These are phyloP conservation scores for Lactifluus hygrophoroides DNA, from an alignment of 768 basidiomycete genomes.

Conservation along the genomic window DNA sequence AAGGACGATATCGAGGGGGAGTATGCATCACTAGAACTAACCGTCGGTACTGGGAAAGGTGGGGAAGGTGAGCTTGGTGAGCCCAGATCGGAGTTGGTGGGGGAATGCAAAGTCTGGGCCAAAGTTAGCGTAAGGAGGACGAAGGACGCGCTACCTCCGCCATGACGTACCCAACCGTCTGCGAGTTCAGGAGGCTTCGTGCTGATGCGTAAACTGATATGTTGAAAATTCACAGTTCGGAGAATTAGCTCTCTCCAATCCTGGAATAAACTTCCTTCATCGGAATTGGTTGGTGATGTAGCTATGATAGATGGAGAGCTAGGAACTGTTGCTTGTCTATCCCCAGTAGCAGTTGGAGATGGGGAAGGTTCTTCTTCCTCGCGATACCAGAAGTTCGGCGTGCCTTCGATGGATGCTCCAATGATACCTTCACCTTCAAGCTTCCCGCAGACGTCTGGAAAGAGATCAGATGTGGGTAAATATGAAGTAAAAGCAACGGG, in stretches of 20 bases:
- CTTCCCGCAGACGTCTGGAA: not conserved
- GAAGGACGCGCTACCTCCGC: not conserved
- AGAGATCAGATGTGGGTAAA: not conserved
- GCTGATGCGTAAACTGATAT: not conserved
- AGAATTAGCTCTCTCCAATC: constrained; percentile 5
- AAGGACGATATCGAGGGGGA: too few species aligned
- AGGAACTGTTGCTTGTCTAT: not conserved
- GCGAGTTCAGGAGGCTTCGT: not conserved
- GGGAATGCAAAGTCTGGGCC: not conserved
- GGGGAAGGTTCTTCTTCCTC: not conserved
- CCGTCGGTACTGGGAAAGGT: too few species aligned
- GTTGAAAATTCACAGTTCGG: not conserved
- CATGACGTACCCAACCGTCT: not conserved
- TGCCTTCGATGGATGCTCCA: not conserved
- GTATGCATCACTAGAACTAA: too few species aligned
- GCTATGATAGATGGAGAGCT: not conserved
- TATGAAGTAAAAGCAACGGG: not conserved
- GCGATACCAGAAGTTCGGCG: not conserved
- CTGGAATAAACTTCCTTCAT: not conserved
- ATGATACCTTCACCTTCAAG: not conserved
- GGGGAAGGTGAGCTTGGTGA: not conserved
- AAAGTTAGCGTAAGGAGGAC: not conserved
- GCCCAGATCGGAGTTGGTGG: not conserved
- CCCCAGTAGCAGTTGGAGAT: too few species aligned
- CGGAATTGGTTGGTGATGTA: not conserved